phyloP scores from a whole-genome alignment of 176 grass and related monocot species.

The Carex kokanica region DNA sequence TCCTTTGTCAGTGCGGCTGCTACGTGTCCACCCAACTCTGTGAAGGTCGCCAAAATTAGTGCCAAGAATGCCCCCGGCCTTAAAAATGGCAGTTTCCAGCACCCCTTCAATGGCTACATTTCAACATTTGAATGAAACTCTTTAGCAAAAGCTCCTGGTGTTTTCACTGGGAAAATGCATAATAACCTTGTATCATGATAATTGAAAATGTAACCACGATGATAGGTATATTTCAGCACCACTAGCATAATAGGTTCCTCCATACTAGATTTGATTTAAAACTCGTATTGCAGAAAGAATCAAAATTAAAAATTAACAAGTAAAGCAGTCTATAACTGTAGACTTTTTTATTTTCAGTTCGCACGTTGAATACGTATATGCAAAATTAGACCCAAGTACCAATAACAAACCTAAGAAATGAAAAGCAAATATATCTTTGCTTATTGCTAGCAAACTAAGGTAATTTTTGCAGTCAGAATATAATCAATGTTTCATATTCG shows the following conservation, averaged over 20 bases:
- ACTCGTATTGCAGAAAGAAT: not conserved
- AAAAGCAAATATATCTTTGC: not conserved
- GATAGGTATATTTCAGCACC: not conserved
- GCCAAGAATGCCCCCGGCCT: conserved; percentile 78
- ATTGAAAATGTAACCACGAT: not conserved
- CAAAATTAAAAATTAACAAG: not conserved
- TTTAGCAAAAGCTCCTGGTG: conserved; percentile 14
- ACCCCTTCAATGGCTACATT: conserved; percentile 80
- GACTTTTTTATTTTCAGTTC: not conserved
- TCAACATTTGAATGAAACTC: conserved; percentile 26
- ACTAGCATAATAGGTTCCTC: not conserved
- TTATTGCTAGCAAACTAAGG: not conserved
- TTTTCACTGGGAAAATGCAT: not conserved
- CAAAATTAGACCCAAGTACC: not conserved
- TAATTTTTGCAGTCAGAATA: not conserved
- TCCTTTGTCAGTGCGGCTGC: conserved; percentile 95
- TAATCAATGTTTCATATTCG: not conserved
- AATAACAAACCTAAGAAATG: not conserved
- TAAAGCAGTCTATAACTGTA: not conserved
- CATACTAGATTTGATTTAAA: not conserved
- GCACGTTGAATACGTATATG: not conserved
- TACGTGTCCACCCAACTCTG: conserved; percentile 84
- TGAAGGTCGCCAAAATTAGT: conserved; percentile 78
- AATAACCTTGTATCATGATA: conserved; percentile 9
- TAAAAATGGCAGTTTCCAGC: conserved; percentile 82